A percentile compares a stretch with the other conserved stretches of the same genome.
Evolutionary conservation across 495 filamentous ascomycete genomes (phyloP).

Genomic region (Hyphodiscus hymeniophilus): DNA sequence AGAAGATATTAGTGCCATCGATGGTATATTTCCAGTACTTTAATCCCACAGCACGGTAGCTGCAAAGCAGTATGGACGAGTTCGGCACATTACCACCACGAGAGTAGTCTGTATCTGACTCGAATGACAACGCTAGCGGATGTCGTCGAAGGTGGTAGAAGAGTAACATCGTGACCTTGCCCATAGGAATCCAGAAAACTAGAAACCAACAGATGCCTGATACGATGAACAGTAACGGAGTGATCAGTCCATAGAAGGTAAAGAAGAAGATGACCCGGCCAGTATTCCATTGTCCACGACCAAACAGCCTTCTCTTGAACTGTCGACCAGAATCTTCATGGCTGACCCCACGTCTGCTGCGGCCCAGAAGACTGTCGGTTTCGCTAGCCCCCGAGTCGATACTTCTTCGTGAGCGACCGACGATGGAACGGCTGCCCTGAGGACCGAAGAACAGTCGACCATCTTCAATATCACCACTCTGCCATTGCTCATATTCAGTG

Average conservation of each 20-base stretch:
- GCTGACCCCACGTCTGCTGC: slow-evolving; percentile 35
- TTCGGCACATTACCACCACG: slow-evolving; percentile 60
- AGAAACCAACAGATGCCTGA: slow-evolving; percentile 89
- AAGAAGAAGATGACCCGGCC: slow-evolving; percentile 93
- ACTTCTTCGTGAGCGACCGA: slow-evolving; percentile 84
- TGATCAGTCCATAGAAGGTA: slow-evolving; percentile 92
- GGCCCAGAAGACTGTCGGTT: slow-evolving; percentile 80
- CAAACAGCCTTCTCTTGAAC: slow-evolving; percentile 87
- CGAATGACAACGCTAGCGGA: slow-evolving; percentile 86
- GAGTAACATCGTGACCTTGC: slow-evolving; percentile 82
- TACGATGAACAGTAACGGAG: slow-evolving; percentile 78
- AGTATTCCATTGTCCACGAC: slow-evolving; percentile 89
- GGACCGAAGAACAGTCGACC: slow-evolving; percentile 95
- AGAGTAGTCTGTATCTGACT: slow-evolving; percentile 71
- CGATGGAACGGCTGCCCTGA: slow-evolving; percentile 62
- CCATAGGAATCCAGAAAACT: slow-evolving; percentile 99
- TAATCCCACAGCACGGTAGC: slow-evolving; percentile 86
- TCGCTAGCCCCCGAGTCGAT: slow-evolving; percentile 77
- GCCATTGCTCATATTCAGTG: slow-evolving; percentile 99
- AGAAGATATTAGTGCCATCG: slow-evolving; percentile 96
- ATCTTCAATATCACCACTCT: slow-evolving; percentile 93
- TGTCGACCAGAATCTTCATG: slow-evolving; percentile 32
- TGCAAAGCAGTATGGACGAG: slow-evolving; percentile 88
- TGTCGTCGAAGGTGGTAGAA: slow-evolving; percentile 89
- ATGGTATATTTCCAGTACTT: slow-evolving; percentile 99